Base-by-base conservation (phyloP, 306 rosid genomes). In the Nissolia schottii region DNA sequence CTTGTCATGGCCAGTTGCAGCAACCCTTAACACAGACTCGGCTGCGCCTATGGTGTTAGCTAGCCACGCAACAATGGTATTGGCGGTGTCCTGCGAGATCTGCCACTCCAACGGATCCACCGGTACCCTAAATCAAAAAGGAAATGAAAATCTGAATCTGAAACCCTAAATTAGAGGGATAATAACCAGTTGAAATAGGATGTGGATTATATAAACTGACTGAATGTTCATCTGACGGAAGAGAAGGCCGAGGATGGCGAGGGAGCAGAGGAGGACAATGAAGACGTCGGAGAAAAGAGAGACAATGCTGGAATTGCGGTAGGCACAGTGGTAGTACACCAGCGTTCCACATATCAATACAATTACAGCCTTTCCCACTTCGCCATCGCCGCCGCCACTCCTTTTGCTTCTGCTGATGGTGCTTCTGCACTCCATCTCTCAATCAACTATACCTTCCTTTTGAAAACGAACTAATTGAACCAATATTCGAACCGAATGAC, bases 91-190 rank as follows among this genome's bases (percentile, higher is more conserved):
- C 86, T 94, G 95, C 19, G 98, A 91, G 6, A 94, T 86, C 75
- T 91, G 96, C 98, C 98, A 94, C 80, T 91, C 98, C 2, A 94
- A 89, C 15, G 98, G 98, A 79, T 91, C 98, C 6, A 91, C 96
- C 0, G 98, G 98, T 5, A 91, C 98, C 86, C 98, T 94, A n/a
- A n/a, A 56, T 27, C 58, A 14, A n/a, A 15, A 45, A 4, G n/a
- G 19, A 40, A 40, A 40, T 6, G 1, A 37, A 19, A 19, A 49
- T 8, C 3, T 19, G 20, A 48, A 48, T 6, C 8, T n/a, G 2
- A 53, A 48, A 37, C 43, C 43, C 43, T 37, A 37, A 37, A 37
- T 37, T 10, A 37, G 43, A 37, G 14, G 11, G 13, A 37, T 0
- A n/a, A 34, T 8, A 37, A 37, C 0, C 3, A 37, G 43, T 10